Evolutionary conservation across 2,329 filamentous ascomycete genomes (phyloP).

Genomic region (Claviceps digitariae): DNA sequence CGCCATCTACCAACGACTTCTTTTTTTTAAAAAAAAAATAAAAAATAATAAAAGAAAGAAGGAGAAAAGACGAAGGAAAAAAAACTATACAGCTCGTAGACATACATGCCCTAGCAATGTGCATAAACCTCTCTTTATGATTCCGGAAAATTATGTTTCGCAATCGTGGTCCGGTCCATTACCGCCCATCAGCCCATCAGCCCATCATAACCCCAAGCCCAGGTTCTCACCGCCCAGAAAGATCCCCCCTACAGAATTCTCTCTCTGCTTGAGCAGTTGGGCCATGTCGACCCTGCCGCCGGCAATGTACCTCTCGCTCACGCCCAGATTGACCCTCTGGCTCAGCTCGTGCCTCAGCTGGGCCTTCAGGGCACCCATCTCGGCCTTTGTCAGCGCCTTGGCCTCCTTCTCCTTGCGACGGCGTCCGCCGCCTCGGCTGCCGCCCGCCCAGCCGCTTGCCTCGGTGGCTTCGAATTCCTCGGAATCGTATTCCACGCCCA

Average conservation of each 20-base stretch:
- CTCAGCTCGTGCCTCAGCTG: conserved; percentile 59
- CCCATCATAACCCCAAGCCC: conserved; percentile 10
- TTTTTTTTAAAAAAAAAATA: neutral
- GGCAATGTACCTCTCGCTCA: conserved; percentile 76
- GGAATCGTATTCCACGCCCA: conserved; percentile 87
- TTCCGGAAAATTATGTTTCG: too few relatives aligned
- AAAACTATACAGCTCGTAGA: neutral
- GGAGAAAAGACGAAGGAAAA: neutral
- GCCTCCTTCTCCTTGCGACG: conserved; percentile 64
- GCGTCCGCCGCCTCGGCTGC: conserved; percentile 57
- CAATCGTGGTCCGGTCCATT: too few relatives aligned
- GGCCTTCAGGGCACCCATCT: conserved; percentile 55
- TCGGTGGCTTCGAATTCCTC: conserved; percentile 80
- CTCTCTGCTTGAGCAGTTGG: conserved; percentile 49
- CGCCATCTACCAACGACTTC: too few relatives aligned
- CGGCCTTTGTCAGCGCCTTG: conserved; percentile 53
- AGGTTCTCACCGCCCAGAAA: conserved; percentile 29
- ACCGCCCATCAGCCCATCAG: too few relatives aligned
- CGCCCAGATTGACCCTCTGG: conserved; percentile 69
- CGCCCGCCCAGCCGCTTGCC: conserved; percentile 40
- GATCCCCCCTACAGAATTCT: conserved; percentile 26
- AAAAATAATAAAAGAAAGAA: too few relatives aligned
- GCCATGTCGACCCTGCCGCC: conserved; percentile 75
- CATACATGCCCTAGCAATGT: neutral
- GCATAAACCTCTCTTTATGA: too few relatives aligned